Percentiles rank a stretch among this genome's conserved stretches.
Evolutionary conservation across 2,329 filamentous ascomycete species (phyloP).

Genomic region (Hymenoscyphus fructigenus): DNA sequence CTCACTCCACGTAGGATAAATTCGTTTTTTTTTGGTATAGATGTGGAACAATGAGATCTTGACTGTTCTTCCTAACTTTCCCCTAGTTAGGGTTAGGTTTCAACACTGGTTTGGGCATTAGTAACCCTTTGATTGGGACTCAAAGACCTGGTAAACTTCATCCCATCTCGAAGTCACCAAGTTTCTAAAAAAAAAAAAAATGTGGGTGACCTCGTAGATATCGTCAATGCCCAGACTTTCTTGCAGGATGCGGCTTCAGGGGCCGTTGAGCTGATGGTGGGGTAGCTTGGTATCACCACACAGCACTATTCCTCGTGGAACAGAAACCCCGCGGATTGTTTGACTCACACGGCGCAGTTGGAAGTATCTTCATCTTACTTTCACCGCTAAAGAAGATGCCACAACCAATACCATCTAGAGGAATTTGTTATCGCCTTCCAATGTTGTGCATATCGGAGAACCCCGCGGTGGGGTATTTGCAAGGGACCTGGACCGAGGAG

Average conservation of each 20-base stretch:
- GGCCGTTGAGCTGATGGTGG: neutral
- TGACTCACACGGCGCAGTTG: neutral
- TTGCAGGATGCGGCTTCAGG: constrained; percentile 1
- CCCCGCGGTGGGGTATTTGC: constrained; percentile 16
- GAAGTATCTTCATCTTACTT: neutral
- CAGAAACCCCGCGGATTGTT: neutral
- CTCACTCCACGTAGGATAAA: too few species aligned
- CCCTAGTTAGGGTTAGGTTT: too few species aligned
- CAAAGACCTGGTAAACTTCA: too few species aligned
- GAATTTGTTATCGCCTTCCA: constrained; percentile 14
- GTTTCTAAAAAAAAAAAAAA: neutral
- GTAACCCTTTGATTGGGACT: too few species aligned
- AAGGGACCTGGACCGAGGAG: neutral
- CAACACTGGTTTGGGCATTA: too few species aligned
- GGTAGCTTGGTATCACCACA: constrained; percentile 1
- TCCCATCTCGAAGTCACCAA: neutral
- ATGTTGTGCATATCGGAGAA: constrained; percentile 19
- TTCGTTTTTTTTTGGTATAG: too few species aligned
- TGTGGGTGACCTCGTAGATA: constrained; percentile 10
- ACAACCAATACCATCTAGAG: neutral
- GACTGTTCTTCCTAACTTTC: too few species aligned
- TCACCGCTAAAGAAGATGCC: neutral
- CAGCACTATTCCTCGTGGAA: neutral
- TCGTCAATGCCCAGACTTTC: constrained; percentile 13
- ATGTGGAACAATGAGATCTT: too few species aligned